phyloP scores from a whole-genome alignment of 495 filamentous ascomycete genomes.

The Penicillium taxi region DNA sequence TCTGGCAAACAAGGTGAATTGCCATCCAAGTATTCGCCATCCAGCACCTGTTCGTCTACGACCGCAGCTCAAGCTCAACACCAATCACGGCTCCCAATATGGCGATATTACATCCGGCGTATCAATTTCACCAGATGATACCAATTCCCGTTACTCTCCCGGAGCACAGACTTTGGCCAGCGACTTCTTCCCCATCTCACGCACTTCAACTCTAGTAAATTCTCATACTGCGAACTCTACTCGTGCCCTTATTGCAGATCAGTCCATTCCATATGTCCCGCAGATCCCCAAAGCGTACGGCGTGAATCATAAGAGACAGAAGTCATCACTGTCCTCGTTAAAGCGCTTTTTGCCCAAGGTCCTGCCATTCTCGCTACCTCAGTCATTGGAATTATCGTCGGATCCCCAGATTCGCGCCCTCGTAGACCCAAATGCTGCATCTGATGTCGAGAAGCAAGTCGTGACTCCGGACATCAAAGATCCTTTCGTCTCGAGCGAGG shows the following conservation, averaged over 20 bases:
- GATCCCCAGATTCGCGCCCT: conserved; percentile 40
- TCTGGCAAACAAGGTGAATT: conserved; percentile 23
- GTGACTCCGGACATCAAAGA: conserved; percentile 7
- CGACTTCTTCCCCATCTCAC: conserved; percentile 24
- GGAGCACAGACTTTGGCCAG: conserved; percentile 17
- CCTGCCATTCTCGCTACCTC: conserved; percentile 23
- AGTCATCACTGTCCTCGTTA: conserved; percentile 35
- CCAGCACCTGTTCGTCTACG: conserved; percentile 26
- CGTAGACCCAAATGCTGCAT: conserved; percentile 22
- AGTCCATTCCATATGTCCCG: conserved; percentile 15
- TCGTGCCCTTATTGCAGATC: conserved; percentile 16
- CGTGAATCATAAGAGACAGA: conserved; percentile 23
- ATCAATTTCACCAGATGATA: conserved; percentile 23
- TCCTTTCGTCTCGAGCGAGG: no score
- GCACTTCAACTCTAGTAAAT: conserved; percentile 27
- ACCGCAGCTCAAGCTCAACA: conserved; percentile 27
- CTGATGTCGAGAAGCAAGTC: conserved; percentile 28
- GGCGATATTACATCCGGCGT: conserved; percentile 26
- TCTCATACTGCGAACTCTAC: conserved; percentile 16
- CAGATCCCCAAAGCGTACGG: conserved; percentile 16
- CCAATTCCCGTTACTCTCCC: conserved; percentile 17
- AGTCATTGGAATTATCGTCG: conserved; percentile 33
- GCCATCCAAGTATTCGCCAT: conserved; percentile 29
- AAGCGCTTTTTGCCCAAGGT: conserved; percentile 32
- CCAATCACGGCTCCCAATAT: conserved; percentile 20